Evolutionary conservation across 352 stramenopile species (phyloP), one percentile per base, ranked within the genome.

Genomic region (Phytopythium ostracodes): DNA sequence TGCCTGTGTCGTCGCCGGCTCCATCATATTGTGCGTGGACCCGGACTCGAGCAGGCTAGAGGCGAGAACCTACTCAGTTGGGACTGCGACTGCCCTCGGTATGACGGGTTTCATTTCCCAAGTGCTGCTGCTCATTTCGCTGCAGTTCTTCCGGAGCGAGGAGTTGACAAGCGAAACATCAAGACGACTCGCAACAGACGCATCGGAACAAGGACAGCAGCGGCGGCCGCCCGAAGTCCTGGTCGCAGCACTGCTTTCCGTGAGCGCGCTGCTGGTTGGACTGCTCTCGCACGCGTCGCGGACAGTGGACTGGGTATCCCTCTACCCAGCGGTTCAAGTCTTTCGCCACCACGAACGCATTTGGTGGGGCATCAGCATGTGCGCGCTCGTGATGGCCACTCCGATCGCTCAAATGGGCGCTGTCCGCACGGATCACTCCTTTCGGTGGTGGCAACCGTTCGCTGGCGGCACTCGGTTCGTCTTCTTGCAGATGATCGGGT

Each of bases 401-500:
- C 75, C 76, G 0, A 71, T 87, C 11, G 61, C 67, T 2, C 72
- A 87, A 57, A 63, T 77, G 52, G 75, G 75, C 4, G 73, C 71
- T 2, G 67, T 77, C 5, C 73, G 77, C 22, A 60, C 67, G 0
- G 36, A 67, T 1, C 46, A 68, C 15, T 42, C 51, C 12, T 87
- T 75, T 49, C 53, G 43, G 1, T 77, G 75, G 70, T 87, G 73
- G 73, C 77, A 87, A 15, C 77, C 77, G 6, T 87, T 87, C 51
- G 49, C 73, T 4, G 77, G 77, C 15, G 76, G 75, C n/a, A 82
- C 77, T 1, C 81, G 79, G 51, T 87, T 80, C 60, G 68, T 85
- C 9, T 87, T 87, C 55, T 51, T 87, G 17, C 77, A 87, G 66
- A 79, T 70, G 8, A 67, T 87, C 6, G 77, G 77, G 3, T 87